A percentile compares a stretch with the other conserved stretches of the same genome.
These are phyloP conservation scores for Breynia disticha DNA, from an alignment of 441 rosid species.

Conservation along the genomic window DNA sequence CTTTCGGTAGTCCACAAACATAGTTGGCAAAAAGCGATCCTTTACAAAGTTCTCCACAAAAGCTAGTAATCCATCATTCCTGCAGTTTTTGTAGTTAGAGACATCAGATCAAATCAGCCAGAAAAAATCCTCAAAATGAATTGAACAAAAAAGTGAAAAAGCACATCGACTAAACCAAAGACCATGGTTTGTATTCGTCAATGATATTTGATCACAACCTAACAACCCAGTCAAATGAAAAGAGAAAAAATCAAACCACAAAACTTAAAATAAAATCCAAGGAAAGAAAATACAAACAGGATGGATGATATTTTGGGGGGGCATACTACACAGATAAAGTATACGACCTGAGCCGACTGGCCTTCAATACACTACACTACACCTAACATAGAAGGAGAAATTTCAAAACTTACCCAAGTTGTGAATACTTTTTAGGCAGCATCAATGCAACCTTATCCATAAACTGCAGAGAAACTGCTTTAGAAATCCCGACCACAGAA, in stretches of 20 bases:
- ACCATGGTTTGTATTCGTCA: not conserved
- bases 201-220: no score
- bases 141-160: not conserved
- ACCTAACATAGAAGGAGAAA: constrained; percentile 3
- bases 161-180: not conserved
- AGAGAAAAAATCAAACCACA: no score
- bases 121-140: not conserved
- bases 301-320: no score
- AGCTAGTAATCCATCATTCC: constrained; percentile 92
- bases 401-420: constrained; percentile 66
- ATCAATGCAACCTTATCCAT: constrained; percentile 79
- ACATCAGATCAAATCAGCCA: no score
- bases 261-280: no score
- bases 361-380: not conserved
- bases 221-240: no score
- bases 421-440: constrained; percentile 80
- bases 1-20: constrained; percentile 97
- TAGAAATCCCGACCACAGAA: constrained; percentile 17
- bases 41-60: constrained; percentile 95
- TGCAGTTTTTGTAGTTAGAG: no score
- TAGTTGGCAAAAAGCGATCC: constrained; percentile 93
- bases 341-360: not conserved
- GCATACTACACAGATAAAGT: no score
- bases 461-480: constrained; percentile 53
- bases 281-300: no score